phyloP scores from a whole-genome alignment of 1,139 yeast species.

The Kurtzmaniella quercitrusa region DNA sequence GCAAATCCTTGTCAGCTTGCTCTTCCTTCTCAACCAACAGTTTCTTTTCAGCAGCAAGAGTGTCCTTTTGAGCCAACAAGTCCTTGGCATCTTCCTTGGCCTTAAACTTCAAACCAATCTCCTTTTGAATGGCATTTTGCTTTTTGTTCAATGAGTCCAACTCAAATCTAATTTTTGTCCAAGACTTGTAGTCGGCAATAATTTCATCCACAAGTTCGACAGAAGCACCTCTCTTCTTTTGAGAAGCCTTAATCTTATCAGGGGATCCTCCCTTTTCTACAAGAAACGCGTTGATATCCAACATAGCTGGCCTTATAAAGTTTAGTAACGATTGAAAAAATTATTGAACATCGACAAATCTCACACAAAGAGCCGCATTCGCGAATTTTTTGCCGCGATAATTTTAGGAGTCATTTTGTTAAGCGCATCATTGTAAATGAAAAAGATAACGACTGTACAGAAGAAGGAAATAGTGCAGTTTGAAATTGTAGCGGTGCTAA shows the following conservation, averaged over 20 bases:
- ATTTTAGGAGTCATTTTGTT: neutral
- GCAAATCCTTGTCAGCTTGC: constrained; percentile 71
- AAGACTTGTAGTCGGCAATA: constrained; percentile 80
- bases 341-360: neutral
- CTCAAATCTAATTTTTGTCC: constrained; percentile 91
- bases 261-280: constrained; percentile 98
- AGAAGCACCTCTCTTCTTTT: constrained; percentile 88
- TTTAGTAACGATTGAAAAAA: neutral
- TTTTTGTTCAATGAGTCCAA: constrained; percentile 86
- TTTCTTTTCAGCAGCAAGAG: constrained; percentile 66
- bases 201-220: constrained; percentile 96
- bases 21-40: constrained; percentile 64
- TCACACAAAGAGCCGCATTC: neutral
- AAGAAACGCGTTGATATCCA: constrained; percentile 85
- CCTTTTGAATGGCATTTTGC: constrained; percentile 85
- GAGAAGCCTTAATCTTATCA: constrained; percentile 79
- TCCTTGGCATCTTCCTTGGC: constrained; percentile 92
- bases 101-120: constrained; percentile 87
- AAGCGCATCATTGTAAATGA: neutral
- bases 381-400: neutral
- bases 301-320: constrained; percentile 43
- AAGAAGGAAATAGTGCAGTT: neutral
- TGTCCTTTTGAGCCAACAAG: constrained; percentile 75
- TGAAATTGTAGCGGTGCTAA: constrained; percentile 4
- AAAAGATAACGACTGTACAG: neutral